These are phyloP conservation scores for Tritrichomonas foetus DNA, from an alignment of 208 protist species.

Conservation along the genomic window DNA sequence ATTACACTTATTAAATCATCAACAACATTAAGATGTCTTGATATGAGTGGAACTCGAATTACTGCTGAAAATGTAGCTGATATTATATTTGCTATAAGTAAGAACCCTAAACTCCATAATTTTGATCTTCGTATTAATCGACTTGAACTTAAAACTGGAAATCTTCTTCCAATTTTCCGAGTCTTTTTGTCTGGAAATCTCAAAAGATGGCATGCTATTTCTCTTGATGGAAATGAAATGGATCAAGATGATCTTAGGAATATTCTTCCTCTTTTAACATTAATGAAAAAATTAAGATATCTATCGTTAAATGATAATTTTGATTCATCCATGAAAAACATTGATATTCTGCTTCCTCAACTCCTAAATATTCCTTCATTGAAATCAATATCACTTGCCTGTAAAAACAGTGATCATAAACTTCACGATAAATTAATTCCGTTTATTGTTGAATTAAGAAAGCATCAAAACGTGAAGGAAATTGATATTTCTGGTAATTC, in stretches of 20 bases:
- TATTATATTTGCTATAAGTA: not conserved
- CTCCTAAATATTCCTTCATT: not conserved
- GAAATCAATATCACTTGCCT: not conserved
- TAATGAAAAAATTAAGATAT: not conserved
- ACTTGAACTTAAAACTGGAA: not conserved
- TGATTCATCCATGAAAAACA: not conserved
- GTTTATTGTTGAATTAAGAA: not conserved
- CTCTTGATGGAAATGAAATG: constrained; percentile 11
- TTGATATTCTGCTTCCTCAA: not conserved
- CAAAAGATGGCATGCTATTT: not conserved
- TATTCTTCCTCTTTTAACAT: not conserved
- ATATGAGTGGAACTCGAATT: not conserved
- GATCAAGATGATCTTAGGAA: not conserved
- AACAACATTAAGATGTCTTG: not conserved
- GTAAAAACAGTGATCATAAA: too few species aligned
- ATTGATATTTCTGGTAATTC: not conserved
- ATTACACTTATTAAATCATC: not conserved
- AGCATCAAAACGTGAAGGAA: not conserved
- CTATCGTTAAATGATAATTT: not conserved
- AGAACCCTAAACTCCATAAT: not conserved
- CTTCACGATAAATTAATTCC: not conserved
- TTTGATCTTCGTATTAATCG: not conserved
- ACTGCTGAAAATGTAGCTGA: not conserved
- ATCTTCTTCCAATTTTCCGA: not conserved
- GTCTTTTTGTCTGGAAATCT: not conserved